Base-by-base conservation (phyloP, 257 asterid genomes). In the Solanum virginianum region DNA sequence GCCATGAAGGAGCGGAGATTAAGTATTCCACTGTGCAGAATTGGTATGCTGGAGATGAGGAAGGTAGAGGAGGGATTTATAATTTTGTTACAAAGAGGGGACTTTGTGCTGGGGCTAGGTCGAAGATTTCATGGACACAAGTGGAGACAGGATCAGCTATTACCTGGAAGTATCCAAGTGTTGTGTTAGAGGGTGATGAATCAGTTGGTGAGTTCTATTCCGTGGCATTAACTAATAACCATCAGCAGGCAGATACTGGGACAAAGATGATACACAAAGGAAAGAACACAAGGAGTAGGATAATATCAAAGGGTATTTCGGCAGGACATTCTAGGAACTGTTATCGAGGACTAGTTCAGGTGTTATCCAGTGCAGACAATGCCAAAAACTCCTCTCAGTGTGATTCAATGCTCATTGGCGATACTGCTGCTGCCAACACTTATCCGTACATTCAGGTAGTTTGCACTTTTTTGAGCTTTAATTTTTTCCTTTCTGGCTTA, bases 241-340 rank as follows among this genome's bases (percentile, higher is more conserved):
- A 84, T 85, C 99, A 97, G 92, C 99, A 97, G 90, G 99, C 99
- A 13, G 99, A 97, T 55, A 95, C 99, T 0, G 98, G 99, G 82
- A 97, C 99, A 1, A 97, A 97, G 91, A 97, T 97, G 98, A 92
- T 97, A 87, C 99, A 97, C 88, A 95, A 94, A 88, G 99, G 99
- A 66, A 97, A 95, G 92, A 94, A 95, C 82, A 95, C 99, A 2
- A 88, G 97, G 84, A 96, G 99, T 82, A 90, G 99, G 92, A 96
- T 96, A 63, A 93, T 96, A 45, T 96, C 98, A 13, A 96, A 96
- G 88, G 99, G 98, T 68, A 95, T 96, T 83, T 96, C 99, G 1
- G 99, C 99, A 65, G 98, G 99, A 8, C 85, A 85, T 75, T 95
- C 98, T 4, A 91, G 98, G 70, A 96, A 96, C 87, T 94, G 97